phyloP scores from a whole-genome alignment of 345 rosid genomes.

The Aurinia saxatilis region DNA sequence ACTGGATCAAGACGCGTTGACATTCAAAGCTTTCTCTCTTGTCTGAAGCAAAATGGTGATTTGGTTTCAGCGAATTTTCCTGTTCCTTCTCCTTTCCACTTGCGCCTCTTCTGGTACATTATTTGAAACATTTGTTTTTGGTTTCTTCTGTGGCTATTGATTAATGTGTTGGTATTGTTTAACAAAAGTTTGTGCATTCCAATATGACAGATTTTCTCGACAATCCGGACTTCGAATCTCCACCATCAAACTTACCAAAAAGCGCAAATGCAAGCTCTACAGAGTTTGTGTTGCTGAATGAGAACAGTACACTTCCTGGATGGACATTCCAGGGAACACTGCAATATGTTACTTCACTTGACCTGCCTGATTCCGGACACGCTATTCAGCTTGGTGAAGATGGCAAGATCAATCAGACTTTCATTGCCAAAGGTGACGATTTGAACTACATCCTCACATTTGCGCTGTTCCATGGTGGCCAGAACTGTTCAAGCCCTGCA shows the following conservation, averaged over 20 bases:
- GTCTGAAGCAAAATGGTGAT: constrained; percentile 23
- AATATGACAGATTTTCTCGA: constrained; percentile 35
- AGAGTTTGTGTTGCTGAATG: constrained; percentile 19
- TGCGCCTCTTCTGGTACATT: constrained; percentile 38
- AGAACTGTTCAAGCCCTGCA: constrained; percentile 35
- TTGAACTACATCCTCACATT: constrained; percentile 41
- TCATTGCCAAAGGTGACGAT: constrained; percentile 29
- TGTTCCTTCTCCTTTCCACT: constrained; percentile 27
- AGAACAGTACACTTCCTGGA: constrained; percentile 48
- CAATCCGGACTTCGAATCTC: constrained; percentile 54
- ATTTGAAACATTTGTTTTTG: not conserved
- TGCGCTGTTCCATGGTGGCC: constrained; percentile 28
- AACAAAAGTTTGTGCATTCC: not conserved
- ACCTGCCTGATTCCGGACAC: constrained; percentile 39
- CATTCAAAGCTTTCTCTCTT: constrained; percentile 9
- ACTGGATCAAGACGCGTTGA: constrained; percentile 17
- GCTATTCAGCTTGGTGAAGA: constrained; percentile 49
- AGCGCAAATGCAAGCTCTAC: no score
- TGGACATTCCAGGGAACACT: constrained; percentile 49
- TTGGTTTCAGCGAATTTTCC: constrained; percentile 7
- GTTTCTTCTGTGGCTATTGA: not conserved
- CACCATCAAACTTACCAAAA: constrained; percentile 29
- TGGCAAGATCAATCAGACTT: constrained; percentile 51
- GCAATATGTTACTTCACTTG: constrained; percentile 33
- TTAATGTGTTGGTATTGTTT: not conserved